Base-by-base conservation (phyloP, 441 rosid species). In the Pelargonium cotyledonis region DNA sequence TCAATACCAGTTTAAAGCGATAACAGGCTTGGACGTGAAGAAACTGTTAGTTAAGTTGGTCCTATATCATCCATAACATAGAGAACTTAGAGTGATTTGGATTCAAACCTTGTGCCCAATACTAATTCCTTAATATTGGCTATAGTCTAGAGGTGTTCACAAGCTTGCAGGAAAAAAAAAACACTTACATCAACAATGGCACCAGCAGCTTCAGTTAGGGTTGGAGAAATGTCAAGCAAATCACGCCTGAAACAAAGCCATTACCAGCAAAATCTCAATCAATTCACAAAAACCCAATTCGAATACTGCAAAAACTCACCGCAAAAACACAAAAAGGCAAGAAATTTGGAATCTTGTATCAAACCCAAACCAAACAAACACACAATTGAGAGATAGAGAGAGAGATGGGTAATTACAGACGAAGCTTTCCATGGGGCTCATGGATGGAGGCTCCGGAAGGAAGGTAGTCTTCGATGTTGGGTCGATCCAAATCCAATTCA, bases 181-280 rank as follows among this genome's bases (percentile, higher is more conserved):
- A 26, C 3, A 26, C 88, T 75, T 68, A 91, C 97, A 82, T 89
- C 97, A 70, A 94, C 84, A 77, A 91, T 94, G 67, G 99, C 99
- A 70, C 99, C 99, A 70, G 91, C 97, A 78, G 97, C 96, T 81
- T 94, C 99, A 15, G 97, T 89, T 29, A 91, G 85, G 23, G 92
- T 80, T 0, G 95, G 97, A 4, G 97, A 85, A 63, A 94, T 82
- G 41, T 94, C 97, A 16, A 94, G 88, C 86, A 94, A 80, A 81
- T 91, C 96, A 68, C 84, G 84, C 83, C 97, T 91, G 73, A 15
- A 70, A 74, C 40, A 26, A 26, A 26, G 3, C 31, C 5, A 77
- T 19, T 26, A 21, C 1, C 9, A 58, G 55, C 0, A 63, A 4
- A 41, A 70, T 66, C 64, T 9, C 2, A 58, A 57, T 6, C 63